Evolutionary conservation across 352 stramenopile species (phyloP).

Genomic region (Phytopythium boreale): DNA sequence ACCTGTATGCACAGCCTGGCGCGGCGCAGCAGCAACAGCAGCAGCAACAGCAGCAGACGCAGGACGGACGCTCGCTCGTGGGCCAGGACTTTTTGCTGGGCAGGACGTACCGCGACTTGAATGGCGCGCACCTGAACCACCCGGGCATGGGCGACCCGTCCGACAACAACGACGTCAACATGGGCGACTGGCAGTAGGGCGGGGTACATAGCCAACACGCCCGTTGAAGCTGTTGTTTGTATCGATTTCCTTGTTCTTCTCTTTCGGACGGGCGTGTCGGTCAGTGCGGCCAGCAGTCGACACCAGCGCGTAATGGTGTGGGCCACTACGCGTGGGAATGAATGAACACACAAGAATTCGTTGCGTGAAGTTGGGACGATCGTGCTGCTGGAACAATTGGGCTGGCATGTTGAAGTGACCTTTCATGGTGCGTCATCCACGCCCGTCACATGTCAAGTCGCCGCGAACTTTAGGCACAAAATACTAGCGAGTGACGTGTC

Average conservation of each 20-base stretch:
- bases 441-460: neutral
- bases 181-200: constrained; percentile 51
- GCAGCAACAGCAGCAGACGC: constrained; percentile 31
- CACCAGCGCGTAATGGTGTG: too few species aligned
- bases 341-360: too few species aligned
- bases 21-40: constrained; percentile 26
- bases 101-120: constrained; percentile 45
- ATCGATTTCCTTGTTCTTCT: neutral
- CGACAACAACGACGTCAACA: constrained; percentile 48
- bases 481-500: too few species aligned
- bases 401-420: neutral
- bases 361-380: too few species aligned
- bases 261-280: too few species aligned
- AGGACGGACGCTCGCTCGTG: constrained; percentile 26
- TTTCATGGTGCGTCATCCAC: neutral
- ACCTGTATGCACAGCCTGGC: constrained; percentile 29
- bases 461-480: too few species aligned
- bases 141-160: constrained; percentile 44
- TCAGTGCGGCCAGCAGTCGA: too few species aligned
- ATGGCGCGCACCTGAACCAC: constrained; percentile 30
- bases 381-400: too few species aligned
- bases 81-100: constrained; percentile 52
- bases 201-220: too few species aligned
- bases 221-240: neutral
- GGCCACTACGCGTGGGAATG: too few species aligned